Conservation (phyloP, 306 rosid genomes). For the Chamaecrista fasciculata region DNA sequence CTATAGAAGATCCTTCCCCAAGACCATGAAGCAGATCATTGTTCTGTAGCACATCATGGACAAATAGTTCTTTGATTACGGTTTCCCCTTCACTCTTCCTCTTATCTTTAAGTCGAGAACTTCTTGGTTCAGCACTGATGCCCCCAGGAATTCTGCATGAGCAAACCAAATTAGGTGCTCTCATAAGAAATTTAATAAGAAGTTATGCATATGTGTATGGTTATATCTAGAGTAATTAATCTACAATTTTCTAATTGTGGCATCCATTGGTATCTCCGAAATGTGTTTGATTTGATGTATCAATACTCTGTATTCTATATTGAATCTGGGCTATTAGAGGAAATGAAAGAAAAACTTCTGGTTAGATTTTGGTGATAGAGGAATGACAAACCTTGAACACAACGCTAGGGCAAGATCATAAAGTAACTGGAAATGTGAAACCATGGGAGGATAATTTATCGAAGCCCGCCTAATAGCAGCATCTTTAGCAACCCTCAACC, state of each 20-base stretch:
- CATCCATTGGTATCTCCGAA: neutral
- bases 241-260: conserved; percentile 11
- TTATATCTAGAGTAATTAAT: conserved; percentile 19
- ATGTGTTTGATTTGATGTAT: neutral
- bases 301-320: conserved; percentile 8
- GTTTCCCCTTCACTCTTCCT: conserved; percentile 90
- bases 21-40: conserved; percentile 77
- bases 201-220: neutral
- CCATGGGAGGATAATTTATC: conserved; percentile 96
- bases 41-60: conserved; percentile 64
- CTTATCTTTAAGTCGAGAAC: conserved; percentile 93
- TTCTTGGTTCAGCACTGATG: conserved; percentile 69
- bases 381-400: conserved; percentile 76
- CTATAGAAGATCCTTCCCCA: conserved; percentile 71
- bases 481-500: conserved; percentile 95
- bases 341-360: conserved; percentile 6
- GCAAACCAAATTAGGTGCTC: conserved; percentile 19
- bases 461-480: conserved; percentile 99
- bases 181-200: neutral
- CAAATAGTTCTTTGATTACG: conserved; percentile 85
- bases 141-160: conserved; percentile 57
- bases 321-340: neutral
- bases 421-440: conserved; percentile 94
- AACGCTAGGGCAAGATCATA: conserved; percentile 94
- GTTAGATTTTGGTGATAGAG: conserved; percentile 7